Conservation (phyloP, 2,329 filamentous ascomycete genomes). For the Trichophyton verrucosum region DNA sequence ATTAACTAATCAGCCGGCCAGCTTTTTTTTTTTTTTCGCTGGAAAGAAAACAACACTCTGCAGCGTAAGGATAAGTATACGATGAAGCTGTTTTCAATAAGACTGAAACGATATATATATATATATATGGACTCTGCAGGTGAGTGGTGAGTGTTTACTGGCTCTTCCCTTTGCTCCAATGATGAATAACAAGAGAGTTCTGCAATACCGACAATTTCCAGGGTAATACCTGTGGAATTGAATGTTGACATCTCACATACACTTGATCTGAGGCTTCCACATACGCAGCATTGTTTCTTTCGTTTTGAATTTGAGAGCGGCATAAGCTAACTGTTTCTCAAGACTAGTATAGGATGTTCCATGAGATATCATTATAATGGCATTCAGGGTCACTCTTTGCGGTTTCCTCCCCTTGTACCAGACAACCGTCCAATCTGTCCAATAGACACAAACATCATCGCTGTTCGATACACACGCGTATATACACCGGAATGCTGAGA, state of each 20-base stretch:
- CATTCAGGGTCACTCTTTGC: background rate
- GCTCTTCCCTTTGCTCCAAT: background rate
- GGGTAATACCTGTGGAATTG: conserved; percentile 30
- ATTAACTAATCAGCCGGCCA: background rate
- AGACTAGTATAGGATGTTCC: background rate
- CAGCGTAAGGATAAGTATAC: too few relatives aligned
- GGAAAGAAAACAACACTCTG: background rate
- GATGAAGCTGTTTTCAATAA: background rate
- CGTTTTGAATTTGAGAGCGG: background rate
- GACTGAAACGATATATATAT: background rate
- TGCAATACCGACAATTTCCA: conserved; percentile 36
- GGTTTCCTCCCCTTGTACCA: too few relatives aligned
- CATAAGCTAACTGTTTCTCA: background rate
- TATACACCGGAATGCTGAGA: background rate
- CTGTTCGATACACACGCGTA: background rate
- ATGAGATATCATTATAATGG: background rate
- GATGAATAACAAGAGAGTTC: conserved; percentile 35
- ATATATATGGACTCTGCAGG: background rate
- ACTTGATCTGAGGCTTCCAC: conserved; percentile 32
- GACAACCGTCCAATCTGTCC: background rate
- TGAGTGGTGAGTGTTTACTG: background rate
- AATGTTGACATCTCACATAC: conserved; percentile 33
- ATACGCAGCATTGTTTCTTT: background rate
- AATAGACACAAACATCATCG: background rate
- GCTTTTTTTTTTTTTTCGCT: background rate